These are phyloP conservation scores for Verticillium isaacii DNA, from an alignment of 2,329 filamentous ascomycete species.

Conservation along the genomic window DNA sequence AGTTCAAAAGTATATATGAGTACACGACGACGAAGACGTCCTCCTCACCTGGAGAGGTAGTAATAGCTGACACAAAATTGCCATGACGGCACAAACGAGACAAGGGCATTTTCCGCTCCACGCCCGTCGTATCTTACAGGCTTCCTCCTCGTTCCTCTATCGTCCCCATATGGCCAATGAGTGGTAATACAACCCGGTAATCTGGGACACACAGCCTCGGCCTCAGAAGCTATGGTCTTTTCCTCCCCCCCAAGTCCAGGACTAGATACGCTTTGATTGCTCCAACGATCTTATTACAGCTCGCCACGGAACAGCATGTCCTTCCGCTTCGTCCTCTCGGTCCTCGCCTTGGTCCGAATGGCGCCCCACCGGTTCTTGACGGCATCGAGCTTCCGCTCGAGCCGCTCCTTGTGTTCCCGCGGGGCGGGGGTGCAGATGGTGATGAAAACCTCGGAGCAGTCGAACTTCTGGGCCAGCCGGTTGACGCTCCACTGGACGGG, in stretches of 20 bases:
- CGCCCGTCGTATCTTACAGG: background rate
- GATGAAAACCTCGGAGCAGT: constrained; percentile 44
- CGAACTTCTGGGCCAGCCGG: constrained; percentile 41
- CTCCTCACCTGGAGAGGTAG: background rate
- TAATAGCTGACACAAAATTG: background rate
- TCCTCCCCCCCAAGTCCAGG: background rate
- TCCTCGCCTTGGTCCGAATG: constrained; percentile 46
- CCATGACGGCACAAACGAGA: background rate
- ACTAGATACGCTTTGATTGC: background rate
- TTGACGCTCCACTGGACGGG: constrained; percentile 51
- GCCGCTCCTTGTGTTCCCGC: constrained; percentile 39
- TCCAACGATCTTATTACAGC: constrained; percentile 29
- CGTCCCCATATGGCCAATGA: background rate
- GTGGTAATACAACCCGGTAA: background rate
- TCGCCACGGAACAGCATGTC: constrained; percentile 47
- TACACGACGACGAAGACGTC: background rate
- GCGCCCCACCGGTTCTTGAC: constrained; percentile 54
- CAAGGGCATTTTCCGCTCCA: background rate
- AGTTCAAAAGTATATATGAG: background rate
- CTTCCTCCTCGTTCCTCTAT: background rate
- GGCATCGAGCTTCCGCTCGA: constrained; percentile 39
- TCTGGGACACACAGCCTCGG: background rate
- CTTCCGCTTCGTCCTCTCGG: constrained; percentile 50
- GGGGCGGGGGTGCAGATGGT: constrained; percentile 51
- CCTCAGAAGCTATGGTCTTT: background rate